phyloP scores from a whole-genome alignment of 1,139 yeast species.

The Geotrichum fermentans region DNA sequence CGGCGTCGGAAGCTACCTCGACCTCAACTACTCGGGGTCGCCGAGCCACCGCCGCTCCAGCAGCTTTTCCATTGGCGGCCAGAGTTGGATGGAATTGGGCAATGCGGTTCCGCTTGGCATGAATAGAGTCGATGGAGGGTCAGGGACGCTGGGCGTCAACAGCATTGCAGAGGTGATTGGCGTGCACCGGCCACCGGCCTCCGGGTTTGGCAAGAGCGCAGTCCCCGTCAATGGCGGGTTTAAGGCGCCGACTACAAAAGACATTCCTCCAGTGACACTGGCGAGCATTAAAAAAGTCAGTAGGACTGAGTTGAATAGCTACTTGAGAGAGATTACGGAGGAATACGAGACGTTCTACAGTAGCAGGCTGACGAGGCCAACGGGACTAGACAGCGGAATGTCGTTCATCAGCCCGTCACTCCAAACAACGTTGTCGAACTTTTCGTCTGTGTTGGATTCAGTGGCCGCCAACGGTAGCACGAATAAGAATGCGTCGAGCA shows the following conservation, averaged over 20 bases:
- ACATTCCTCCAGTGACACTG: constrained; percentile 78
- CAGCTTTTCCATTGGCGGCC: constrained; percentile 8
- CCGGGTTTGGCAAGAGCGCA: constrained; percentile 23
- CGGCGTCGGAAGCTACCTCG: constrained; percentile 3
- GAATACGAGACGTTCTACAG: constrained; percentile 53
- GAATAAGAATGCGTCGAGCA: constrained; percentile 1
- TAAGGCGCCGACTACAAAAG: constrained; percentile 67
- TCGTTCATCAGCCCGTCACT: constrained; percentile 9
- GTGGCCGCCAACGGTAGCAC: constrained; percentile 14
- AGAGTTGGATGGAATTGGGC: constrained; percentile 11
- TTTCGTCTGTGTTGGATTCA: constrained; percentile 13
- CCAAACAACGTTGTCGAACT: constrained; percentile 13
- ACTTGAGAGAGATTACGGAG: constrained; percentile 44
- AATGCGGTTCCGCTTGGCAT: constrained; percentile 24
- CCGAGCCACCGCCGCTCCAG: constrained; percentile 13
- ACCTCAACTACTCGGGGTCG: constrained; percentile 2
- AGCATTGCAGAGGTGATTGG: constrained; percentile 71
- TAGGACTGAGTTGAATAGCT: constrained; percentile 45
- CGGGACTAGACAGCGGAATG: constrained; percentile 1
- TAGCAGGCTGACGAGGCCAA: constrained; percentile 24
- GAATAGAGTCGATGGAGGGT: constrained; percentile 37
- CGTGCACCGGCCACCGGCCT: neutral
- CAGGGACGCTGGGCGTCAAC: constrained; percentile 59
- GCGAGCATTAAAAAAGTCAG: constrained; percentile 53
- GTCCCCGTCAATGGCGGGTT: constrained; percentile 40